Evolutionary conservation across 805 yeast genomes (phyloP), one percentile per base, ranked within the genome.

Genomic region (Candida ipomoeae): DNA sequence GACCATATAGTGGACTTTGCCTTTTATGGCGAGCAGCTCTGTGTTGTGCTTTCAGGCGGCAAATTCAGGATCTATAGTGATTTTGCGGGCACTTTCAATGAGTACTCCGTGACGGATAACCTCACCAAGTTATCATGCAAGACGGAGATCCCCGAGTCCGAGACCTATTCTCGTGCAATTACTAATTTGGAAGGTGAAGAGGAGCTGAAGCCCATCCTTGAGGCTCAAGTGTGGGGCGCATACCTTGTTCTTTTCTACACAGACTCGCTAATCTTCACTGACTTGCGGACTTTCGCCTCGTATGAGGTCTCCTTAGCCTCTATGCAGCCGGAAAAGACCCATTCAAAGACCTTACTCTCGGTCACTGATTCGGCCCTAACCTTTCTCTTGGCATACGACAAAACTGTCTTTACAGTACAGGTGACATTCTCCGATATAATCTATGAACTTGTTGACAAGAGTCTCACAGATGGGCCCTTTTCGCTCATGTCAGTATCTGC

Each of bases 31-130:
- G 90, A 84, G 57, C 73, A 77, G 46, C 70, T 88, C 43, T 65
- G 83, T 10, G 79, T 85, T 11, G 77, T 85, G 1, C 63, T 83
- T 35, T 74, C 71, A 32, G 68, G 71, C 45, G 85, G 85, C 6
- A 70, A 67, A 29, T 78, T 75, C 21, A 69, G 95, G 26, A 68
- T 75, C 26, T 87, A 86, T 64, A 66, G 73, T 39, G 90, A 87
- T 58, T 81, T 85, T 54, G 79, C 80, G 18, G 87, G 88, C 3
- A 83, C 80, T 41, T 88, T 87, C 62, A 73, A 74, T 44, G 89
- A 84, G 57, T 76, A 73, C 56, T 44, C 48, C 8, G 70, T 54
- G 46, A n/a, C 26, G 8, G 51, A 58, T 6, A 59, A 61, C 34
- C 48, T 64, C 40, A 51, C 34, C n/a, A 34, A 17, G n/a, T 38